Conservation (phyloP, 495 filamentous ascomycete genomes). For the Umbilicaria muhlenbergii region DNA sequence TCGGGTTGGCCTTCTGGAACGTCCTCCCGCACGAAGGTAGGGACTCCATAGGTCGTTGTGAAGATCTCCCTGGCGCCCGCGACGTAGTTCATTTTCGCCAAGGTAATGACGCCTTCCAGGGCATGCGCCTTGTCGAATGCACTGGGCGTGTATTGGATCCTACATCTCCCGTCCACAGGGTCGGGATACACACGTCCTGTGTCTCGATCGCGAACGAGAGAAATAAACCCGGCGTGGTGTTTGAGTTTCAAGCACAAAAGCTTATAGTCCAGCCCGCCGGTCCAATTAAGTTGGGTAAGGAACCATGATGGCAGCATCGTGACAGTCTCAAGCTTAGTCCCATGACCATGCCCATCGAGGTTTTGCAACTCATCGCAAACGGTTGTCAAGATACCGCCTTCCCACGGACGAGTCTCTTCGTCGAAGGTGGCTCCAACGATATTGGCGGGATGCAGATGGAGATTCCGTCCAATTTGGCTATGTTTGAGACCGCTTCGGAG, state of each 20-base stretch:
- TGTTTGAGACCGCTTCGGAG: constrained; percentile 62
- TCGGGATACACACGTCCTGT: constrained; percentile 62
- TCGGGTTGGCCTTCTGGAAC: constrained; percentile 16
- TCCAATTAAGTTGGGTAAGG: constrained; percentile 46
- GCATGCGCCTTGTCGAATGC: constrained; percentile 52
- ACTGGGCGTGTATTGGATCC: constrained; percentile 53
- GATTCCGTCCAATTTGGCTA: constrained; percentile 66
- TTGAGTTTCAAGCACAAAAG: constrained; percentile 40
- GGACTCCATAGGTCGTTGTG: constrained; percentile 38
- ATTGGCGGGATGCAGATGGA: constrained; percentile 65
- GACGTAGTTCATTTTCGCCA: constrained; percentile 62
- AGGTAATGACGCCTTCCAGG: constrained; percentile 52
- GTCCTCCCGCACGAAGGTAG: constrained; percentile 44
- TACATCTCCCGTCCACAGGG: constrained; percentile 42
- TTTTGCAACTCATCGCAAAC: constrained; percentile 69
- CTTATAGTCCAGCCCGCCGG: constrained; percentile 51
- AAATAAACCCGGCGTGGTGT: constrained; percentile 51
- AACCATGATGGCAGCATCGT: constrained; percentile 47
- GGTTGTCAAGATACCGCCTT: constrained; percentile 62
- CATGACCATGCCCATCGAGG: constrained; percentile 67
- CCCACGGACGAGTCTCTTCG: constrained; percentile 57
- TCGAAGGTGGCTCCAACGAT: constrained; percentile 45
- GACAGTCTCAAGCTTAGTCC: constrained; percentile 62
- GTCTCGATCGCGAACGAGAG: constrained; percentile 55
- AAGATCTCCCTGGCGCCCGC: constrained; percentile 66